phyloP scores from a whole-genome alignment of 2,329 filamentous ascomycete species.

The Monosporascus sp. region DNA sequence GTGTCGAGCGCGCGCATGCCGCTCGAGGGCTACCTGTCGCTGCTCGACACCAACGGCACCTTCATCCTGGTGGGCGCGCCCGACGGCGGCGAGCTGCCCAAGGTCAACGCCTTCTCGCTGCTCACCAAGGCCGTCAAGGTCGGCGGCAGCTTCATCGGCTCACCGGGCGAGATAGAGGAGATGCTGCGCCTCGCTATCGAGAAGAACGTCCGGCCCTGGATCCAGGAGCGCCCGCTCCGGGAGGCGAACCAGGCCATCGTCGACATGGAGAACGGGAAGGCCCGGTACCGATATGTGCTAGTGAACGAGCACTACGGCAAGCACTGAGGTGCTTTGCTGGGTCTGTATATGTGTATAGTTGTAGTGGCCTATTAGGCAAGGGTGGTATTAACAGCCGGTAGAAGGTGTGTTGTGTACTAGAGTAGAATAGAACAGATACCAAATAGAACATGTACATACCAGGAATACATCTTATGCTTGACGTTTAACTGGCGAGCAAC shows the following conservation, averaged over 20 bases:
- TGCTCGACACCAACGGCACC: constrained; percentile 54
- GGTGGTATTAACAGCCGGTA: no score
- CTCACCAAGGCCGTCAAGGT: constrained; percentile 50
- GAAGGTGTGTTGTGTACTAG: background rate
- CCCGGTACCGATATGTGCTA: constrained; percentile 44
- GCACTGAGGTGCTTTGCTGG: constrained; percentile 8
- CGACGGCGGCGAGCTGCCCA: constrained; percentile 43
- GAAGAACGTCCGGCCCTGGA: constrained; percentile 52
- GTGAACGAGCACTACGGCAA: constrained; percentile 35
- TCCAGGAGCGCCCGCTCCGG: constrained; percentile 50
- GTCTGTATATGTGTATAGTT: background rate
- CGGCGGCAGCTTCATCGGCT: constrained; percentile 42
- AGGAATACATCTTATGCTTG: no score
- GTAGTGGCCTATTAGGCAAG: no score
- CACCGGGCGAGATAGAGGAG: constrained; percentile 52
- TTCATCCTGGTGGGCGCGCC: constrained; percentile 65
- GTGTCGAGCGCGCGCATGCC: constrained; percentile 53
- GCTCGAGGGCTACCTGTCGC: constrained; percentile 52
- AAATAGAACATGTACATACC: background rate
- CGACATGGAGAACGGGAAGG: constrained; percentile 52
- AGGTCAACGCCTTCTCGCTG: constrained; percentile 50
- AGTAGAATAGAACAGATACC: background rate
- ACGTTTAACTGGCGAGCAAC: no score
- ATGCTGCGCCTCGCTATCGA: constrained; percentile 57
- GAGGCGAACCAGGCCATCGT: constrained; percentile 52